Base-by-base conservation (phyloP, 768 basidiomycete species). In the Boletus sp. region DNA sequence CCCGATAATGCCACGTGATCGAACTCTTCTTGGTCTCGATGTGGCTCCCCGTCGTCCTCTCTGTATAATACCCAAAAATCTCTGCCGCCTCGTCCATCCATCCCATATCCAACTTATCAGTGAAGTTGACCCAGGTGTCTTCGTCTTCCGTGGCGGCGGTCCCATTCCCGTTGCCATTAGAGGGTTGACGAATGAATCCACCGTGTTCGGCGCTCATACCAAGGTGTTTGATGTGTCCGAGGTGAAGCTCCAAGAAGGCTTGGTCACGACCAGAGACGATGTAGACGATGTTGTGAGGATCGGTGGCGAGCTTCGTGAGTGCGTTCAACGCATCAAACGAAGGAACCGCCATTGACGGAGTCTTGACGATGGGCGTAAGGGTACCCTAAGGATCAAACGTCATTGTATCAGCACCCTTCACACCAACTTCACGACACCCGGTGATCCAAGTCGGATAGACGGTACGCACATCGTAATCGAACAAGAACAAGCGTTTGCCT, bases 121-220 rank as follows among this genome's bases (percentile, higher is more conserved):
- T 97, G 69, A 97, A 90, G 68, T 94, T 94, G 59, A 77, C 78
- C 92, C 96, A 99, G 20, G 37, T 32, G 59, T 81, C 76, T 30
- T 59, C 64, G 18, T 54, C 56, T 0, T 57, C 53, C 28, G 17
- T 3, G 12, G 29, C 20, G 3, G 56, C 18, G 11, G 7, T 18
- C 2, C 33, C 55, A 0, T 41, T 56, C 2, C 44, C 68, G 46
- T 73, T 72, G 2, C 67, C 52, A 5, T 59, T 73, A 35, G 86
- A 87, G 0, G 90, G 90, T 59, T 83, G 84, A 42, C 87, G 83
- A 48, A 98, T 82, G 77, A 98, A 98, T 28, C 89, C 90, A 11
- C 96, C 96, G 68, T 99, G 96, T 75, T 99, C 96, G 20, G 96
- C 96, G 18, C 87, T 90, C 81, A 98, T 90, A 12, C 96, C 96